Conservation (phyloP, 23 red algal genomes). For the Porphyridium purpureum region DNA sequence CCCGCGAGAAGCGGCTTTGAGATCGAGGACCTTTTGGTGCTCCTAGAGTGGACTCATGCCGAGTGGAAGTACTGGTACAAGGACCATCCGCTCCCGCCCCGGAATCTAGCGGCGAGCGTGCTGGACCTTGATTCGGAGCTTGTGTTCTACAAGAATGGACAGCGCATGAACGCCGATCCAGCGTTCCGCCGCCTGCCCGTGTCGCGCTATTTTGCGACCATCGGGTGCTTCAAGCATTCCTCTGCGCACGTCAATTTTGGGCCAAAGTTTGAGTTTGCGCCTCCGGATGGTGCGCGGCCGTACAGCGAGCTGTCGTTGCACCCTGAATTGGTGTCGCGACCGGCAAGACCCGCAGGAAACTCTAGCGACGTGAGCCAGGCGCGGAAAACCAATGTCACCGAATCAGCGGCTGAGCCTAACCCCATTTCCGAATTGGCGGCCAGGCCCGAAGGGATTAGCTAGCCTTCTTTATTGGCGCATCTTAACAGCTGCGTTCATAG, state of each 20-base stretch:
- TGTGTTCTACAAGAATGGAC: not conserved
- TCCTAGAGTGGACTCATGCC: not conserved
- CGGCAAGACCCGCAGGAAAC: not conserved
- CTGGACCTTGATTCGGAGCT: not conserved
- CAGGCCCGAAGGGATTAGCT: no score
- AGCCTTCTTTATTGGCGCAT: no score
- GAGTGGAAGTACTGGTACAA: not conserved
- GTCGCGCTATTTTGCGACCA: not conserved
- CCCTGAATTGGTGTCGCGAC: not conserved
- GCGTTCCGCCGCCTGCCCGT: not conserved
- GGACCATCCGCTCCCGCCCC: not conserved
- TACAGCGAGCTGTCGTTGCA: not conserved
- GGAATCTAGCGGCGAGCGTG: not conserved
- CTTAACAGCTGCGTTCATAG: no score
- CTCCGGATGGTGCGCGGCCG: not conserved
- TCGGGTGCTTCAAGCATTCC: not conserved
- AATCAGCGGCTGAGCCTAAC: no score
- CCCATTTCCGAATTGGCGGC: no score
- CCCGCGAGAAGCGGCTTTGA: not conserved
- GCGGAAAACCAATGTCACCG: no score
- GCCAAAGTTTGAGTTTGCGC: not conserved
- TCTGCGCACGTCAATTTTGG: not conserved
- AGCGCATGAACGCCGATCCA: not conserved
- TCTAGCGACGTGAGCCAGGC: not conserved
- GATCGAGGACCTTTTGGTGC: not conserved